A percentile compares a stretch with the other conserved stretches of the same genome.
Evolutionary conservation across 305 asterid genomes (phyloP).

Genomic region (Monarda citriodora): DNA sequence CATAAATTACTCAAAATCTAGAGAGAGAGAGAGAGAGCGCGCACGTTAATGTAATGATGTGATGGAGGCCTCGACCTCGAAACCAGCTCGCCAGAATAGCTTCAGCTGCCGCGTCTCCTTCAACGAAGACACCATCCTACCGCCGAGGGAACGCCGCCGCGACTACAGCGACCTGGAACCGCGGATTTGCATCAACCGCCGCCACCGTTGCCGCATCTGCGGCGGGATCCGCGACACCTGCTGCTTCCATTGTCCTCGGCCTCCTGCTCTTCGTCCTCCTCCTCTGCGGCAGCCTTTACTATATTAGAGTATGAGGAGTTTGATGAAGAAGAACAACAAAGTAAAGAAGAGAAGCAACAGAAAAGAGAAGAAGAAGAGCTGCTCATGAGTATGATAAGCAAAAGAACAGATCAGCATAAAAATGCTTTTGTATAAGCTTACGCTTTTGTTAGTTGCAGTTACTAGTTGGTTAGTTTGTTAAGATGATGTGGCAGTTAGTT

Average conservation of each 20-base stretch:
- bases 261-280: conserved; percentile 28
- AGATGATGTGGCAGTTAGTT: no score
- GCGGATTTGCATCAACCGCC: background rate
- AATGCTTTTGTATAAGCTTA: no score
- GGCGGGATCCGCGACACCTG: conserved; percentile 22
- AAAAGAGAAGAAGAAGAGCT: no score
- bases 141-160: conserved; percentile 10
- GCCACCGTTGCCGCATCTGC: conserved; percentile 8
- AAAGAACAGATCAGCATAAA: no score
- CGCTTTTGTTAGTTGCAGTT: no score
- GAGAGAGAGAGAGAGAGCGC: background rate
- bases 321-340: no score
- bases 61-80: conserved; percentile 23
- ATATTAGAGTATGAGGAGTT: no score
- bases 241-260: conserved; percentile 29
- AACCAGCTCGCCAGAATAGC: conserved; percentile 27
- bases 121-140: conserved; percentile 27
- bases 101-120: conserved; percentile 56
- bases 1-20: background rate
- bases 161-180: conserved; percentile 22
- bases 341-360: no score
- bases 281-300: conserved; percentile 27
- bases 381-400: no score
- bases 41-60: conserved; percentile 4
- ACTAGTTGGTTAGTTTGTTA: no score